These are phyloP conservation scores for Malus hybrid DNA, from an alignment of 331 rosid genomes.

Conservation along the genomic window DNA sequence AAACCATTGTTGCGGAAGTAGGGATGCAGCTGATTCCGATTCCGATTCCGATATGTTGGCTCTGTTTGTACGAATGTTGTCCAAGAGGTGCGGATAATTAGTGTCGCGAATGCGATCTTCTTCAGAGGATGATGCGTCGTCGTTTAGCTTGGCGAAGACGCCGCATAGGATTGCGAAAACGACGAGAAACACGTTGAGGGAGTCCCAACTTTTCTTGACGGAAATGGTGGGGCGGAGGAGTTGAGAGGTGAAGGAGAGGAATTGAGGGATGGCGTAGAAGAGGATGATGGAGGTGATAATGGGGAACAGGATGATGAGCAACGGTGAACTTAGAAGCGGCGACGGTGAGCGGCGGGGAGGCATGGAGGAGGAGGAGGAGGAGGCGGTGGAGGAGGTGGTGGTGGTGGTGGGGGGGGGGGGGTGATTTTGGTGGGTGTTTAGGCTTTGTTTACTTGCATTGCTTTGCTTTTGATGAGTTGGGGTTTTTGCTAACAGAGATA, in stretches of 20 bases:
- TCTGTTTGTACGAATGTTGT: background rate
- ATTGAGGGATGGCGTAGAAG: slow-evolving; percentile 49
- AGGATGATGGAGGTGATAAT: slow-evolving; percentile 36
- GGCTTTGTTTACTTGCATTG: background rate
- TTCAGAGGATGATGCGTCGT: slow-evolving; percentile 26
- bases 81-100: background rate
- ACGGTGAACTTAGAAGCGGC: slow-evolving; percentile 50
- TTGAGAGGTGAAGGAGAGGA: slow-evolving; percentile 47
- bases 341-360: slow-evolving; percentile 36
- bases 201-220: slow-evolving; percentile 74
- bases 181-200: slow-evolving; percentile 59
- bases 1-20: slow-evolving; percentile 42
- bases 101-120: background rate
- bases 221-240: slow-evolving; percentile 34
- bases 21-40: background rate
- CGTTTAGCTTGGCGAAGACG: slow-evolving; percentile 48
- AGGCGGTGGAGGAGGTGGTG: slow-evolving; percentile 12
- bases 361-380: slow-evolving; percentile 30
- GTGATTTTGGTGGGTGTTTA: background rate
- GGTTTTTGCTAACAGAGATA: slow-evolving; percentile 1
- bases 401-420: slow-evolving; percentile 6
- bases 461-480: background rate
- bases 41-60: background rate
- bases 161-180: slow-evolving; percentile 63
- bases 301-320: slow-evolving; percentile 63